Base-by-base conservation (phyloP, 768 basidiomycete species). In the Amanita phalloides region DNA sequence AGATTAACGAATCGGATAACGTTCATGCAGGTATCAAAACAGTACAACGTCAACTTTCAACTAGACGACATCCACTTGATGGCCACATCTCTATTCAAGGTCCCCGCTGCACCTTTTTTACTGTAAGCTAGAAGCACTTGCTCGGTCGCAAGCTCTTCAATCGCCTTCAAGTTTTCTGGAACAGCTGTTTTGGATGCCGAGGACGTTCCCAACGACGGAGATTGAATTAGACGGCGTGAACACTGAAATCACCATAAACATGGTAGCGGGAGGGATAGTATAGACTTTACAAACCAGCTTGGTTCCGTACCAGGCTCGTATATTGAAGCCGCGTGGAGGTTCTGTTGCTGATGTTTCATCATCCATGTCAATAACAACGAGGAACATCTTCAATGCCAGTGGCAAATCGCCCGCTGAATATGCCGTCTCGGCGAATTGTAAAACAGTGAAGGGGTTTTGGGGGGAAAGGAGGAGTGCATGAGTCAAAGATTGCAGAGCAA, bases 371-470 rank as follows among this genome's bases (percentile, higher is more conserved):
- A 87, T 72, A 0, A 80, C 82, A 28, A 82, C 71, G 6, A 93
- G 76, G 70, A 82, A 92, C 71, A 80, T 82, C 64, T 88, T 87
- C 49, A 90, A 70, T 2, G 91, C 81, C 6, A 91, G 71, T 0
- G 85, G 77, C 20, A 89, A 61, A 62, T 93, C 90, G 1, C 76
- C 78, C 0, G 81, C 73, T 0, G 89, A 88, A 61, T 88, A 92
- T 0, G 89, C 90, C 7, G 86, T 91, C 66, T 96, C 92, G 0
- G 90, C 92, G 45, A 82, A 84, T 56, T 85, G 84, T n/a, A 93
- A 75, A 53, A 82, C 76, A 36, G 86, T 82, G 60, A 90, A 87
- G 0, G 89, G 86, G 59, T 92, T 94, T 57, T 93, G 89, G 0
- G 92, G 90, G 2, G 82, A 77, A 28, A 96, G 76, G 28, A 92